Evolutionary conservation across 805 yeast species (phyloP).

Genomic region (Cyberlindnera nakhonratchasimensis): DNA sequence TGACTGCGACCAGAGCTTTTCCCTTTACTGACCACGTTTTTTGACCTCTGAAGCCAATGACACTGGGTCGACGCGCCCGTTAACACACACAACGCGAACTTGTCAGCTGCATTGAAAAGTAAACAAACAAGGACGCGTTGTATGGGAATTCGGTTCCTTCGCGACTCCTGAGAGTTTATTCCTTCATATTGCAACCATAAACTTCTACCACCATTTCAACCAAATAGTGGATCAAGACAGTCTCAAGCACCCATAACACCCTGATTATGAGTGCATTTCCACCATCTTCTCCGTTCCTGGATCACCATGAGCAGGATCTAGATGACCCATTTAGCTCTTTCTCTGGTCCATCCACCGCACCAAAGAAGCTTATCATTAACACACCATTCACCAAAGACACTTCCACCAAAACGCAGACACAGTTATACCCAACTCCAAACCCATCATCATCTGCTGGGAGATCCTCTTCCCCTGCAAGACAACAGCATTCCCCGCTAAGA

Average conservation of each 20-base stretch:
- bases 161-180: background rate
- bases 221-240: no score
- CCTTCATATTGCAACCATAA: background rate
- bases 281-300: slow-evolving; percentile 37
- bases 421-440: slow-evolving; percentile 64
- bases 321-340: slow-evolving; percentile 22
- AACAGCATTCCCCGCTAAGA: slow-evolving; percentile 6
- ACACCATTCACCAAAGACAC: slow-evolving; percentile 6
- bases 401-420: slow-evolving; percentile 16
- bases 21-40: no score
- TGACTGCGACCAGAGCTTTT: no score
- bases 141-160: slow-evolving; percentile 2
- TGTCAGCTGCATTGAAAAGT: slow-evolving; percentile 8
- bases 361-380: slow-evolving; percentile 7
- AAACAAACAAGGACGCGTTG: slow-evolving; percentile 12
- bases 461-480: slow-evolving; percentile 35
- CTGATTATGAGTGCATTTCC: slow-evolving; percentile 29
- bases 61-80: background rate
- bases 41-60: background rate
- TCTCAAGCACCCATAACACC: no score
- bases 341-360: slow-evolving; percentile 6
- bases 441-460: slow-evolving; percentile 57
- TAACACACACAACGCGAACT: slow-evolving; percentile 4
- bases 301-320: slow-evolving; percentile 13
- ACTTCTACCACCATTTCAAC: background rate